Evolutionary conservation across 2,329 filamentous ascomycete species (phyloP).

Genomic region (Magnaporthiopsis rhizophila): DNA sequence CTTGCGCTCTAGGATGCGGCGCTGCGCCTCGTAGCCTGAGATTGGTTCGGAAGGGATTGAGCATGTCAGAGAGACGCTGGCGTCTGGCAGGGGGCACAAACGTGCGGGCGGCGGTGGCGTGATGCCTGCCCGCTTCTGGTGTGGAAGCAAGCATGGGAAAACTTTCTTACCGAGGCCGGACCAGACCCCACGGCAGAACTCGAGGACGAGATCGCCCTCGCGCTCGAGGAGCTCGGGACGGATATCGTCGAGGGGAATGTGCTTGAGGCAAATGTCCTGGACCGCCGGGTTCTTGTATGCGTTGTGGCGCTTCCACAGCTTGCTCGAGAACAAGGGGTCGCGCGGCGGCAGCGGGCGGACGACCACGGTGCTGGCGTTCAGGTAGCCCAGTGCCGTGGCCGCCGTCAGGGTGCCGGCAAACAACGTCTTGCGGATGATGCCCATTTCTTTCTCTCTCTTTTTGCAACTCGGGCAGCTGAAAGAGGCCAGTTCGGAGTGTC

Average conservation of each 20-base stretch:
- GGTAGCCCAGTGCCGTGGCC: slow-evolving; percentile 40
- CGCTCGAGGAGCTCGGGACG: slow-evolving; percentile 56
- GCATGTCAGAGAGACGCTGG: slow-evolving; percentile 9
- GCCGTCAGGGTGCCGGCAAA: slow-evolving; percentile 40
- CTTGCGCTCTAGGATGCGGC: slow-evolving; percentile 49
- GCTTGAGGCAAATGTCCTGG: slow-evolving; percentile 57
- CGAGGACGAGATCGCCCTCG: slow-evolving; percentile 48
- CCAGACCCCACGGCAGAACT: slow-evolving; percentile 62
- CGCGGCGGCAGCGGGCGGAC: slow-evolving; percentile 47
- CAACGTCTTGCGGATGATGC: slow-evolving; percentile 40
- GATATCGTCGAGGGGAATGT: slow-evolving; percentile 54
- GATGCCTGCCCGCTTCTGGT: neutral
- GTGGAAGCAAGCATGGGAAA: neutral
- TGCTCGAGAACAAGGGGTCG: slow-evolving; percentile 54
- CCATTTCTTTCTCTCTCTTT: slow-evolving; percentile 36
- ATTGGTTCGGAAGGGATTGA: neutral
- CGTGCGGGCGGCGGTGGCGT: slow-evolving; percentile 4
- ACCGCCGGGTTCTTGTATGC: slow-evolving; percentile 52
- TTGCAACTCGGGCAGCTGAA: slow-evolving; percentile 4
- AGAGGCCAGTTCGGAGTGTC: neutral
- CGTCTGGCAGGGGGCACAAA: neutral
- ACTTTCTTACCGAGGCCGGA: slow-evolving; percentile 49
- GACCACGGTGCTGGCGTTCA: slow-evolving; percentile 47
- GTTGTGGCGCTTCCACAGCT: slow-evolving; percentile 51
- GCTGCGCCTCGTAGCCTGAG: slow-evolving; percentile 50